These are phyloP conservation scores for Solanum etuberosum DNA, from an alignment of 257 asterid genomes.

Conservation along the genomic window DNA sequence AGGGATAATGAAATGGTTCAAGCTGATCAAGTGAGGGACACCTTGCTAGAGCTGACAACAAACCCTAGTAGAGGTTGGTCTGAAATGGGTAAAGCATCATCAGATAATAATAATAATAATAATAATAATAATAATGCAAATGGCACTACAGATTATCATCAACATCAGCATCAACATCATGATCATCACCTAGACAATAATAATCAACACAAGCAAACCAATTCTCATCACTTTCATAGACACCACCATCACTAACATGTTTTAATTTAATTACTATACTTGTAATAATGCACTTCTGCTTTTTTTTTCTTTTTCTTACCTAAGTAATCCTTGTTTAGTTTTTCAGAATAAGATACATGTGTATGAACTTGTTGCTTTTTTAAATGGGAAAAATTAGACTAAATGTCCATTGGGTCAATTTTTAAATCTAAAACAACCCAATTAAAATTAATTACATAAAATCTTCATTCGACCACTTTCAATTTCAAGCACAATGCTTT, in stretches of 20 bases:
- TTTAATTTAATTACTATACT: not conserved
- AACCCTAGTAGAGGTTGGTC: slow-evolving; percentile 43
- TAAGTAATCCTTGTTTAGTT: not conserved
- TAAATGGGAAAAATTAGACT: not conserved
- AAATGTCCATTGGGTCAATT: not conserved
- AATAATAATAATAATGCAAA: not conserved
- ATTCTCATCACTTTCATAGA: not conserved
- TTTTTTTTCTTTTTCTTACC: not conserved
- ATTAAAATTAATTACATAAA: too few species aligned
- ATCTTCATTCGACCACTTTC: not conserved
- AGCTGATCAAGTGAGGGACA: slow-evolving; percentile 72
- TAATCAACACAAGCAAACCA: not conserved
- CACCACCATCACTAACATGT: slow-evolving; percentile 7
- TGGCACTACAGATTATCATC: slow-evolving; percentile 13
- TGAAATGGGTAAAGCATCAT: slow-evolving; percentile 11
- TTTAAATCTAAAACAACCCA: not conserved
- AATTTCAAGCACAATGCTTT: too few species aligned
- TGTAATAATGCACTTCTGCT: not conserved
- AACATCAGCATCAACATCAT: not conserved
- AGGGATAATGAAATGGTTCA: slow-evolving; percentile 52
- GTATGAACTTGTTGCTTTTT: not conserved
- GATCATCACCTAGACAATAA: not conserved
- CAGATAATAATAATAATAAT: slow-evolving; percentile 5
- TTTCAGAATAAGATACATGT: not conserved
- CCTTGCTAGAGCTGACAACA: slow-evolving; percentile 66